phyloP scores from a whole-genome alignment of 78 protist species.

The Thecamonas trahens region DNA sequence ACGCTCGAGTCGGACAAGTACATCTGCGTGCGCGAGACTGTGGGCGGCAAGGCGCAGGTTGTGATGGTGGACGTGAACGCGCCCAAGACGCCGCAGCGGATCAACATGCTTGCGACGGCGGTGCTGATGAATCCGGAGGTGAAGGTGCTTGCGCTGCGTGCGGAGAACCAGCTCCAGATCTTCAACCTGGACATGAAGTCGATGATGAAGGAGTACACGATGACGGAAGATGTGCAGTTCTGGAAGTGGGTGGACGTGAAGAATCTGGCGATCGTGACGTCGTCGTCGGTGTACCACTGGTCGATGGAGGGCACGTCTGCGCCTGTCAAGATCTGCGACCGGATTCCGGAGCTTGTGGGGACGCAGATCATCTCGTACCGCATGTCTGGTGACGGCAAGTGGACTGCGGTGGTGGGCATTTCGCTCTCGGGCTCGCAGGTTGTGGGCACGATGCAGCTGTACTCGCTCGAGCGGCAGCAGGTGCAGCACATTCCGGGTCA shows the following conservation, averaged over 20 bases:
- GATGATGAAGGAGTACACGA: constrained; percentile 67
- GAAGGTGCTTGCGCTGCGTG: constrained; percentile 90
- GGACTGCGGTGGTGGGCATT: constrained; percentile 89
- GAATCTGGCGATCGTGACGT: constrained; percentile 90
- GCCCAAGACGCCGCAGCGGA: constrained; percentile 56
- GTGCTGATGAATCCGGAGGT: constrained; percentile 94
- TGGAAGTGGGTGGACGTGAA: constrained; percentile 90
- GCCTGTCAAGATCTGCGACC: constrained; percentile 89
- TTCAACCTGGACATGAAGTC: constrained; percentile 84
- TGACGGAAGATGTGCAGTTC: constrained; percentile 78
- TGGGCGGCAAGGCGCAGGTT: constrained; percentile 44
- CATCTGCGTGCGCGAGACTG: constrained; percentile 87
- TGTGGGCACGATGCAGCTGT: constrained; percentile 89
- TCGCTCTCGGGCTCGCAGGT: constrained; percentile 40
- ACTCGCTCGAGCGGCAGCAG: constrained; percentile 79
- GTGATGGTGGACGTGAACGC: constrained; percentile 77
- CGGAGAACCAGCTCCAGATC: constrained; percentile 81
- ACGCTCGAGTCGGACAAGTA: constrained; percentile 91
- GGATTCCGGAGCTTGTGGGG: constrained; percentile 61
- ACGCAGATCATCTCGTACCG: constrained; percentile 94
- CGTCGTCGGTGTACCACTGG: constrained; percentile 96
- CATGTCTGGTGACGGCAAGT: constrained; percentile 61
- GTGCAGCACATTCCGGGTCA: constrained; percentile 91
- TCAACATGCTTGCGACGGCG: constrained; percentile 85
- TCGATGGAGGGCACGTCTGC: constrained; percentile 70